A percentile compares a stretch with the other conserved stretches of the same genome.
Conservation (phyloP, 176 grass and related monocot genomes). For the Bothriochloa decipiens region DNA sequence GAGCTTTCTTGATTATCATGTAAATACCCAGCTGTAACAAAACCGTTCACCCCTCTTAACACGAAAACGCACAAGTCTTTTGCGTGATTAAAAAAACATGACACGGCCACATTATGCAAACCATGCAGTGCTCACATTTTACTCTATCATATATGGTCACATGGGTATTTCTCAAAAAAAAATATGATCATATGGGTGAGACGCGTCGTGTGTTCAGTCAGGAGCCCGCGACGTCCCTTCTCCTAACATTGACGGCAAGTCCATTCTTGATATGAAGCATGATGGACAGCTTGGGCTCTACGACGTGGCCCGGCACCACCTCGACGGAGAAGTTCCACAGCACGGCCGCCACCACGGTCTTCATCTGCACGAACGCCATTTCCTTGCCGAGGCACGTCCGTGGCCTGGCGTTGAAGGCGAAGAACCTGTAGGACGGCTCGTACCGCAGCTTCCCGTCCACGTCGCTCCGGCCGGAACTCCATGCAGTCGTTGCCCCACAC, state of each 20-base stretch:
- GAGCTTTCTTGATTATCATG: no score
- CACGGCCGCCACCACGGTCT: conserved; percentile 29
- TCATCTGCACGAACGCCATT: conserved; percentile 39
- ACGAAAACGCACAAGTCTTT: no score
- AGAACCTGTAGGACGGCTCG: conserved; percentile 45
- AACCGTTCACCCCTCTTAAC: no score
- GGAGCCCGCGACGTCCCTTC: no score
- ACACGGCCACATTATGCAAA: no score
- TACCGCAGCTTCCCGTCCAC: neutral
- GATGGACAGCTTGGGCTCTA: conserved; percentile 52
- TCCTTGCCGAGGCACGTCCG: conserved; percentile 39
- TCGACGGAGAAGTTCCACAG: conserved; percentile 59
- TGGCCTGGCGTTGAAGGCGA: conserved; percentile 57
- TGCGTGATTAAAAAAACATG: no score
- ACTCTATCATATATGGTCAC: no score
- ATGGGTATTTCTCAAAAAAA: no score
- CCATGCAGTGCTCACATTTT: no score
- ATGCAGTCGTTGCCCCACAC: conserved; percentile 74
- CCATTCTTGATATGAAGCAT: neutral
- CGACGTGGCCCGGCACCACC: conserved; percentile 48
- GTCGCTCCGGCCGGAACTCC: conserved; percentile 66
- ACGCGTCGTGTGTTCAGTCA: no score
- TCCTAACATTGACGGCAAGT: neutral
- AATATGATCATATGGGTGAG: no score
- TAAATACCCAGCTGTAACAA: no score